Conservation (phyloP, 2,329 filamentous ascomycete genomes). For the Fusarium sterilihyphosum region DNA sequence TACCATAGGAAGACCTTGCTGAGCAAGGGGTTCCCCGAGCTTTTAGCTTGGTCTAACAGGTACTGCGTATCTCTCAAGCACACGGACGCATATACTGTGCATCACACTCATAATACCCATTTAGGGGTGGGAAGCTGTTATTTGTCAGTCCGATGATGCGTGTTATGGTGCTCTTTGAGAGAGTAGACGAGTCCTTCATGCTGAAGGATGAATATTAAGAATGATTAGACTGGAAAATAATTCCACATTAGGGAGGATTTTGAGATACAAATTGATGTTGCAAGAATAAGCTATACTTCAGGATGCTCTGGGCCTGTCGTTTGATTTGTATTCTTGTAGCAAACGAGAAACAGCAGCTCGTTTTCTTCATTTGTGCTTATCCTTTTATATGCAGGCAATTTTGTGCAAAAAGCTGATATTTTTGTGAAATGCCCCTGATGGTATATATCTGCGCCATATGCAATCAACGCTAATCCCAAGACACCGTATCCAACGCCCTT, state of each 20-base stretch:
- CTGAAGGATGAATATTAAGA: conserved; percentile 40
- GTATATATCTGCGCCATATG: conserved; percentile 19
- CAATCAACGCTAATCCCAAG: conserved; percentile 18
- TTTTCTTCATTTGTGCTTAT: background rate
- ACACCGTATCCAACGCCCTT: conserved; percentile 25
- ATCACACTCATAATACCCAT: conserved; percentile 52
- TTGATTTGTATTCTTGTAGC: background rate
- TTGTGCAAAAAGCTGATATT: background rate
- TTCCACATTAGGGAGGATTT: background rate
- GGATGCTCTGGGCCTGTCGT: background rate
- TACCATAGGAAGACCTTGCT: too few species aligned
- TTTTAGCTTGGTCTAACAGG: too few species aligned
- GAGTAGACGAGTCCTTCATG: conserved; percentile 43
- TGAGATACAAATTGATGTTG: background rate
- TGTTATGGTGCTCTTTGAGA: conserved; percentile 50
- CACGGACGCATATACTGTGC: conserved; percentile 36
- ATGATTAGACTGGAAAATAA: background rate
- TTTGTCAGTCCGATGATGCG: conserved; percentile 46
- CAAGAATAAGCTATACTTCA: background rate
- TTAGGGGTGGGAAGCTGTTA: conserved; percentile 46
- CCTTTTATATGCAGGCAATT: background rate
- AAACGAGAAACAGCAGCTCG: background rate
- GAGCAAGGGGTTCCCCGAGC: too few species aligned
- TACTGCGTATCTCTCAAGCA: background rate
- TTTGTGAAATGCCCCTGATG: background rate